Percentiles rank a stretch among this genome's conserved stretches.
Evolutionary conservation across 2,329 filamentous ascomycete species (phyloP).

Genomic region (Xylariaceae sp.): DNA sequence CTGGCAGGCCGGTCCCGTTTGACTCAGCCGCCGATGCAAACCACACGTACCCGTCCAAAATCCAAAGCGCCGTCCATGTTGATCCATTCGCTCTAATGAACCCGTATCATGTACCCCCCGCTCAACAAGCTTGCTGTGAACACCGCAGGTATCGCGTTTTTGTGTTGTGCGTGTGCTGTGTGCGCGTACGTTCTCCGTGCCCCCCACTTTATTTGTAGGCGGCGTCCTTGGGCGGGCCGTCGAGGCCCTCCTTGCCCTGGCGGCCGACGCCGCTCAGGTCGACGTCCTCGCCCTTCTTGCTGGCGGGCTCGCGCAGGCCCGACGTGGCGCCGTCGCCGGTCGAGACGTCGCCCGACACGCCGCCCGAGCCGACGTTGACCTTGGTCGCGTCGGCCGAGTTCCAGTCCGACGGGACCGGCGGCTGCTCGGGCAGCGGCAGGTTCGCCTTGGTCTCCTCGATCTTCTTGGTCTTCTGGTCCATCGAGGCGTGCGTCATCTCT

Average conservation of each 20-base stretch:
- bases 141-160: too few species aligned
- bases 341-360: conserved; percentile 44
- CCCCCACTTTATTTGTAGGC: too few species aligned
- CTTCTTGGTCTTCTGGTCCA: conserved; percentile 27
- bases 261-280: conserved; percentile 56
- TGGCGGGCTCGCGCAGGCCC: conserved; percentile 52
- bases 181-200: too few species aligned
- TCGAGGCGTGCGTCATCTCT: conserved; percentile 9
- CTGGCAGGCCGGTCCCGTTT: too few species aligned
- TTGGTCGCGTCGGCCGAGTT: conserved; percentile 62
- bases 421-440: conserved; percentile 72
- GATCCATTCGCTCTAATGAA: too few species aligned
- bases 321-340: conserved; percentile 38
- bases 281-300: conserved; percentile 44
- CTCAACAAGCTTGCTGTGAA: too few species aligned
- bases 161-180: too few species aligned
- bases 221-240: conserved; percentile 52
- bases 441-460: conserved; percentile 63
- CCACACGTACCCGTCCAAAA: too few species aligned
- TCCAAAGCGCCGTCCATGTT: too few species aligned
- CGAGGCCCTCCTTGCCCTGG: conserved; percentile 52
- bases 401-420: conserved; percentile 69
- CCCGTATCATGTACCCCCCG: too few species aligned
- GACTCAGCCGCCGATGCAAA: too few species aligned
- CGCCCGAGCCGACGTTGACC: conserved; percentile 63